Base-by-base conservation (phyloP, 2,329 filamentous ascomycete species). In the Ophiosphaerella herpotricha region DNA sequence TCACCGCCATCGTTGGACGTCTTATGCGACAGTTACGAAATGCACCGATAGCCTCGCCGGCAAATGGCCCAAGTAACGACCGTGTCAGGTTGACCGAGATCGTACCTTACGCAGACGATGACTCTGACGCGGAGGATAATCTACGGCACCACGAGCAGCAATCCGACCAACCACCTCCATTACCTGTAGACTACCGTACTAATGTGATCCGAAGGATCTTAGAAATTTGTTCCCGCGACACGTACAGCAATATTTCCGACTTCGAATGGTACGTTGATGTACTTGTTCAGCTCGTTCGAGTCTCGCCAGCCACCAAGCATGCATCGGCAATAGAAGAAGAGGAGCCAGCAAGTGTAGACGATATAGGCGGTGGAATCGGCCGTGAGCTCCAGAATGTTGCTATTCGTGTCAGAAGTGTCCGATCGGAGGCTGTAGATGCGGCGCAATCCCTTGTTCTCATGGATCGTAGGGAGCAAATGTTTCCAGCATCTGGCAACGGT, bases 201-300 rank as follows among this genome's bases (percentile, higher is more conserved):
- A 90, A 90, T 62, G 90, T 97, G 16, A 90, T 97, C 44, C 82
- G 83, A 48, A 84, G 89, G 51, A 91, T 97, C 52, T 72, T 97
- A 9, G 85, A 87, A 53, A 96, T 99, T 85, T 97, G 93, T 71
- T 90, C 91, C 7, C 85, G 86, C 57, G 88, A 92, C 58, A 96
- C 91, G 54, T 99, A 97, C 71, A 82, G 83, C 34, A 90, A 91
- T 66, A 80, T 99, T 40, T 78, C 82, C 44, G 93, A 99, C 69
- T 99, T 99, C 71, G 93, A 97, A 60, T 99, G 94, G 94, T 97
- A 97, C 71, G 88, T 97, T 58, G 90, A 94, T 59, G 85, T 96
- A 24, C 77, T 99, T 26, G 88, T 90, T 5, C 91, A 96, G 68
- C 82, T 99, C 12, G 85, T 97, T 35, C 85, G 87, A 38, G 76